These are phyloP conservation scores for Miscanthus lutarioriparius DNA, from an alignment of 176 grass and related monocot genomes.

Conservation along the genomic window DNA sequence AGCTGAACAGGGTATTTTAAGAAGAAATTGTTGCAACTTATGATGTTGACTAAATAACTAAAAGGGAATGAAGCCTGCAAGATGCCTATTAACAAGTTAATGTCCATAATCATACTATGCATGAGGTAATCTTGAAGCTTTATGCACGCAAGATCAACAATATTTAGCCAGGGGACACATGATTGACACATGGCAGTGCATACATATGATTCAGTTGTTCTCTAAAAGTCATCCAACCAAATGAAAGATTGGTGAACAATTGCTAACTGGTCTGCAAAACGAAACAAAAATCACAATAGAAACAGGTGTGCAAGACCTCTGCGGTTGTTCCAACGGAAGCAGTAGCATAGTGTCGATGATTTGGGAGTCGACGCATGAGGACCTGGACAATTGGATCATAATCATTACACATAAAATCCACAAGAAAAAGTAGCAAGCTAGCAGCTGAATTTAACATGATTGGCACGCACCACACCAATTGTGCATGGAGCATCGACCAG, in stretches of 20 bases:
- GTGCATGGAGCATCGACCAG: constrained; percentile 67
- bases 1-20: constrained; percentile 8
- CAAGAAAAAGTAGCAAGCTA: constrained; percentile 28
- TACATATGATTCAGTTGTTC: not conserved
- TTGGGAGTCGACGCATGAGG: constrained; percentile 44
- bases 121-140: constrained; percentile 12
- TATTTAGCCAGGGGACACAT: not conserved
- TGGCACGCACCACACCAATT: constrained; percentile 78
- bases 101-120: not conserved
- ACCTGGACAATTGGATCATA: constrained; percentile 50
- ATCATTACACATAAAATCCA: constrained; percentile 18
- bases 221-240: constrained; percentile 8
- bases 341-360: constrained; percentile 40
- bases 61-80: not conserved
- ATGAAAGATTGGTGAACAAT: not conserved
- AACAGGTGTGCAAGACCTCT: constrained; percentile 52
- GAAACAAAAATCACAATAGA: constrained; percentile 25
- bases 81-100: not conserved
- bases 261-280: constrained; percentile 3
- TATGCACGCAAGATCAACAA: not conserved
- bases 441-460: constrained; percentile 20
- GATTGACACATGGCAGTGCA: not conserved
- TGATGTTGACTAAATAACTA: not conserved
- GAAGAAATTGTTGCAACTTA: constrained; percentile 17
- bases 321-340: constrained; percentile 93